Percentiles rank a stretch among this genome's conserved stretches.
phyloP scores from a whole-genome alignment of 768 basidiomycete species.

The Rhodotorula taiwanensis region DNA sequence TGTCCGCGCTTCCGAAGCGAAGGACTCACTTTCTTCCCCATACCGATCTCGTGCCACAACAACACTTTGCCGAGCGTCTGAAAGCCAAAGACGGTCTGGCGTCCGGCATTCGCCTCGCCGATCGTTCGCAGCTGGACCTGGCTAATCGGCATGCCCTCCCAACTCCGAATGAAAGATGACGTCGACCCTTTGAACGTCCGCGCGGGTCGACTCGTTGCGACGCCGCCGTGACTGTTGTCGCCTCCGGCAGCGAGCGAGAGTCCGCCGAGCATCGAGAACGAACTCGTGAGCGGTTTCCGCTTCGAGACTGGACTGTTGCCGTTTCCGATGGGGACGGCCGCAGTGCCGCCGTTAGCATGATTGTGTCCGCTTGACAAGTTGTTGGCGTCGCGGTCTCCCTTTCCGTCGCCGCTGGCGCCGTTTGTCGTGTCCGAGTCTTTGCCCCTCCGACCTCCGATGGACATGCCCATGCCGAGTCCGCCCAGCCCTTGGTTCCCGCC shows the following conservation, averaged over 20 bases:
- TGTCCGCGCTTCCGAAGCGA: constrained; percentile 4
- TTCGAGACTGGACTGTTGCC: constrained; percentile 10
- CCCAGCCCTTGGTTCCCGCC: neutral
- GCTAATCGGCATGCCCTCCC: constrained; percentile 30
- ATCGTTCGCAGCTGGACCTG: constrained; percentile 11
- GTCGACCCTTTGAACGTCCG: constrained; percentile 58
- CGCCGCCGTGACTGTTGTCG: neutral
- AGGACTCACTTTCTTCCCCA: constrained; percentile 26
- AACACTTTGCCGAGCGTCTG: constrained; percentile 28
- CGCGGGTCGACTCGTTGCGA: constrained; percentile 10
- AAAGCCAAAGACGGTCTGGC: constrained; percentile 29
- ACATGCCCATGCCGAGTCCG: constrained; percentile 21
- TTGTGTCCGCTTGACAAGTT: neutral
- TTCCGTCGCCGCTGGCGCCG: neutral
- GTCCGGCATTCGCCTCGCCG: constrained; percentile 24
- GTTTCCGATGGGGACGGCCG: neutral
- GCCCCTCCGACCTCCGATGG: constrained; percentile 17
- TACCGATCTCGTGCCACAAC: constrained; percentile 19
- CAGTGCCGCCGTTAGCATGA: neutral
- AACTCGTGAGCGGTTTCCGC: constrained; percentile 20
- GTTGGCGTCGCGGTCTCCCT: neutral
- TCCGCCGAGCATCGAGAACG: constrained; percentile 32
- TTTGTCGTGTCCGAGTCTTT: neutral
- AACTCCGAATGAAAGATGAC: constrained; percentile 57
- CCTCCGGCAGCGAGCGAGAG: neutral